These are phyloP conservation scores for Colletotrichum theobromicola DNA, from an alignment of 2,329 filamentous ascomycete genomes.

Conservation along the genomic window DNA sequence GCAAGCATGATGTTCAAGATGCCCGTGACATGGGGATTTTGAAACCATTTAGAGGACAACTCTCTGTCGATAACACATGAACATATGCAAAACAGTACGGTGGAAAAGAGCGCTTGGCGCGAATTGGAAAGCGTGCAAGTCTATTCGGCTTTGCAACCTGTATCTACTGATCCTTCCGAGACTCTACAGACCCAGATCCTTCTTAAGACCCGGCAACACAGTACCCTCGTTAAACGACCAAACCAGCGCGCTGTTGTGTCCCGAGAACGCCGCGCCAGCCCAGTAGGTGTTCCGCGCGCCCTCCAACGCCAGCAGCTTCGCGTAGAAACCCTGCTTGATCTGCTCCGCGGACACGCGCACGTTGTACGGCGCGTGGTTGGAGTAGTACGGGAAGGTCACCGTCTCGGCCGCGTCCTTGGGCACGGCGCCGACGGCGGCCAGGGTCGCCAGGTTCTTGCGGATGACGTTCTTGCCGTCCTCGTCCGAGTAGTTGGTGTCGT, in stretches of 20 bases:
- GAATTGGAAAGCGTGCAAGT: too few relatives aligned
- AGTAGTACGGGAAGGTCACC: conserved; percentile 22
- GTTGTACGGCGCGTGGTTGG: conserved; percentile 32
- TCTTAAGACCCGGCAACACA: conserved; percentile 11
- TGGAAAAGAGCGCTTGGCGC: too few relatives aligned
- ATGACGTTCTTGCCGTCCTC: conserved; percentile 21
- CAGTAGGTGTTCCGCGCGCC: conserved; percentile 40
- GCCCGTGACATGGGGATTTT: too few relatives aligned
- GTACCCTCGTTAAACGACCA: conserved; percentile 12
- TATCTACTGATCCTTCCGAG: too few relatives aligned
- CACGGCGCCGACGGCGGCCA: conserved; percentile 8
- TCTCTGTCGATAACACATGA: too few relatives aligned
- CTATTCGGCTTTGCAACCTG: too few relatives aligned
- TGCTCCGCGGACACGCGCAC: conserved; percentile 30
- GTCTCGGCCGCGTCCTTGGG: conserved; percentile 5
- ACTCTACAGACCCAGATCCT: conserved; percentile 2
- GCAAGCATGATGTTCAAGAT: too few relatives aligned
- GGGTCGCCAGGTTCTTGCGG: neutral
- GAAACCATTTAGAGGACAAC: too few relatives aligned
- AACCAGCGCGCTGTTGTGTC: conserved; percentile 11
- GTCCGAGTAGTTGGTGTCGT: conserved; percentile 5
- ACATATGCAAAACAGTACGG: too few relatives aligned
- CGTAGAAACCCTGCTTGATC: conserved; percentile 36
- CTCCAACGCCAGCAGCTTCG: conserved; percentile 36
- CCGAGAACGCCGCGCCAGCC: conserved; percentile 32